Evolutionary conservation across 495 filamentous ascomycete species (phyloP), one percentile per base, ranked within the genome.

Genomic region (Penicillium atrosanguineum): DNA sequence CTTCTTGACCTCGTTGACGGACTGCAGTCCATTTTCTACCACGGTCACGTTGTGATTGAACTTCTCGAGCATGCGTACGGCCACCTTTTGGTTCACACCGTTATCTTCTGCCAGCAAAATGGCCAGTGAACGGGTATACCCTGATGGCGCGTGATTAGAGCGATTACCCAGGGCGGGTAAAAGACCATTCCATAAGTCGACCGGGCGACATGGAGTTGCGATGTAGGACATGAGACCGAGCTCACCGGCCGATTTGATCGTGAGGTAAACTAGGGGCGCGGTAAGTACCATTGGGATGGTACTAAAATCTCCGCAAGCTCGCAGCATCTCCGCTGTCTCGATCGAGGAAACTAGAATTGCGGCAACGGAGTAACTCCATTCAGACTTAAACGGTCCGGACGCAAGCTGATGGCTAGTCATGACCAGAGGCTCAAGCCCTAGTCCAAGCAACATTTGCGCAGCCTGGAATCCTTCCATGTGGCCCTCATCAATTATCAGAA

Each of bases 181-280:
- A 80, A 97, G 88, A 46, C 91, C 89, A 64, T 96, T 96, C 51
- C 90, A 92, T 46, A 97, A 79, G 66, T 97, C 92, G 46, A 96
- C 94, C 4, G 89, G 77, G 45, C 89, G 77, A 69, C 93, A 96
- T 49, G 92, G 93, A 6, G 88, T 93, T 21, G 93, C 96, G 87
- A 96, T 93, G 70, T 96, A 96, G 44, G 89, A 92, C 7, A 89
- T 89, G 52, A 97, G 95, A 29, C 92, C 92, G 34, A 96, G 78
- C 66, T 96, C 91, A 20, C 95, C 78, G 37, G 92, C 90, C n/a
- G 88, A 87, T 69, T 94, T 95, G 50, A 96, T 76, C 52, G 83
- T 88, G 46, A 97, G 85, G 44, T 89, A 86, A 7, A 97, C 88
- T 3, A 85, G 76, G 2, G 90, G 90, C n/a, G 88, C 89, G 23